phyloP scores from a whole-genome alignment of 2,329 filamentous ascomycete species.

The Periconia digitata region DNA sequence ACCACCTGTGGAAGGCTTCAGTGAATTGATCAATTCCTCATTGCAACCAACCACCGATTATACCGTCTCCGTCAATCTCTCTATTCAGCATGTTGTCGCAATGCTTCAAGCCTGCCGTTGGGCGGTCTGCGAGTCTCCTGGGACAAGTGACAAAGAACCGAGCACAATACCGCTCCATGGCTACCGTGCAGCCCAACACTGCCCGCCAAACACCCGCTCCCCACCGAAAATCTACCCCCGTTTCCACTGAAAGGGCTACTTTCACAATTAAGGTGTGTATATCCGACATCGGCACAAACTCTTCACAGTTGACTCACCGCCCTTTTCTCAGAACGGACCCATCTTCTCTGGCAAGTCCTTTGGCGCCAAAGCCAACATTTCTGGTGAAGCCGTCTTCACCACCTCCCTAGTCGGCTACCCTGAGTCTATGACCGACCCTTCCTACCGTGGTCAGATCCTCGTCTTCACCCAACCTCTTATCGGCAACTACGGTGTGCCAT shows the following conservation, averaged over 20 bases:
- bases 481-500: constrained; percentile 97
- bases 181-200: constrained; percentile 69
- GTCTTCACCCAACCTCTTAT: constrained; percentile 98
- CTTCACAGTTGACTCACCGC: constrained; percentile 34
- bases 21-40: constrained; percentile 55
- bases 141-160: constrained; percentile 51
- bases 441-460: constrained; percentile 83
- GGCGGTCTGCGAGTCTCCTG: constrained; percentile 45
- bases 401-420: constrained; percentile 97
- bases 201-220: constrained; percentile 67
- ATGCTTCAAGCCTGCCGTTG: constrained; percentile 55
- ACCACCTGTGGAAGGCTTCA: constrained; percentile 70
- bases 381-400: constrained; percentile 97
- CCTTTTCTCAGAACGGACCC: constrained; percentile 78
- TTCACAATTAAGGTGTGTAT: constrained; percentile 85
- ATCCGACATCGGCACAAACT: neutral
- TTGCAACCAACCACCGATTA: constrained; percentile 10
- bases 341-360: constrained; percentile 97
- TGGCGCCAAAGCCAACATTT: constrained; percentile 94
- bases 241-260: constrained; percentile 77
- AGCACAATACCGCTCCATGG: constrained; percentile 57
- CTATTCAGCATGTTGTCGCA: constrained; percentile 56
- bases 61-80: constrained; percentile 21
- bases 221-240: constrained; percentile 64
- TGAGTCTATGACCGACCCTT: constrained; percentile 75